Conservation (phyloP, 352 stramenopile genomes). For the Pythium monospermum region DNA sequence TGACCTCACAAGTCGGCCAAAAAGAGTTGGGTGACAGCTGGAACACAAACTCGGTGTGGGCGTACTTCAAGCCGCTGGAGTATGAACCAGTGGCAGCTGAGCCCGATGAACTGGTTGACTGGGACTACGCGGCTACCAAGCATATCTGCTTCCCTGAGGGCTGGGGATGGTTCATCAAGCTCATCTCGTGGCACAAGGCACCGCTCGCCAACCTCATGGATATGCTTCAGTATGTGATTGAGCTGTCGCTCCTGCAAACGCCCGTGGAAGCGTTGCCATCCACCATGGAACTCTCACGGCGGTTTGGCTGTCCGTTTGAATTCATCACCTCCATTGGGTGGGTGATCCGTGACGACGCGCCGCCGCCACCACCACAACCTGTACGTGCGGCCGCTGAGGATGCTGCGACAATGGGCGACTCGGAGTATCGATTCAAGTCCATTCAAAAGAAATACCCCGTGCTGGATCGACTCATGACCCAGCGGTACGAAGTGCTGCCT, state of each 20-base stretch:
- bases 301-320: conserved; percentile 9
- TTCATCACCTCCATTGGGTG: conserved; percentile 9
- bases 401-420: not conserved
- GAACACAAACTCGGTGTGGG: conserved; percentile 8
- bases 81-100: not conserved
- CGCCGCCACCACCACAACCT: not conserved
- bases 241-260: not conserved
- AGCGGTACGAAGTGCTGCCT: conserved; percentile 5
- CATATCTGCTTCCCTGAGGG: conserved; percentile 10
- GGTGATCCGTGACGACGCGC: conserved; percentile 5
- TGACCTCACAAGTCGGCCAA: conserved; percentile 5
- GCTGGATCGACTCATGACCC: not conserved
- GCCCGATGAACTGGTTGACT: conserved; percentile 2
- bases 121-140: conserved; percentile 1
- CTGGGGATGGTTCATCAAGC: conserved; percentile 11
- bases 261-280: conserved; percentile 1
- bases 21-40: conserved; percentile 6
- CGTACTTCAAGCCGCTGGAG: conserved; percentile 11
- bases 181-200: conserved; percentile 11
- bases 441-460: conserved; percentile 9
- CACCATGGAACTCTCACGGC: not conserved
- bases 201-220: conserved; percentile 13
- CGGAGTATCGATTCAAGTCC: not conserved
- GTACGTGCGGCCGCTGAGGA: not conserved
- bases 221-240: conserved; percentile 3